Evolutionary conservation across 257 asterid genomes (phyloP).

Genomic region (Solanum corneliomulleri): DNA sequence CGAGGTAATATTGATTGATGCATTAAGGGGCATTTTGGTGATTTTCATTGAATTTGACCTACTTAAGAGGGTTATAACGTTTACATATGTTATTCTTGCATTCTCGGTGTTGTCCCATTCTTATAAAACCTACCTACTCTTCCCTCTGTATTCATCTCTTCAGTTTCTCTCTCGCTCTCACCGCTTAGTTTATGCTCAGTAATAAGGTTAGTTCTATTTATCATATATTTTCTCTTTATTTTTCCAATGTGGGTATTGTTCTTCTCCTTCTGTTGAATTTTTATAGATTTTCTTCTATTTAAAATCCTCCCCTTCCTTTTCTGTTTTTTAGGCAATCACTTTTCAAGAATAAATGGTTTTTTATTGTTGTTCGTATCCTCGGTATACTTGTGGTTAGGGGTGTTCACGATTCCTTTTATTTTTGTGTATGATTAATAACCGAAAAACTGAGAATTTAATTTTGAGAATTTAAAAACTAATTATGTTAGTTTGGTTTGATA

Average conservation of each 20-base stretch:
- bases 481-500: too few relatives aligned
- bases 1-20: too few relatives aligned
- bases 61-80: too few relatives aligned
- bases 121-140: too few relatives aligned
- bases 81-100: background rate
- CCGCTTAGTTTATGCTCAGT: background rate
- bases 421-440: too few relatives aligned
- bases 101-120: background rate
- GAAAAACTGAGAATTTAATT: too few relatives aligned
- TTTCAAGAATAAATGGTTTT: background rate
- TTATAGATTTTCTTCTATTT: background rate
- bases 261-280: background rate
- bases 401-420: too few relatives aligned
- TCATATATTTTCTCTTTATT: background rate
- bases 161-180: background rate
- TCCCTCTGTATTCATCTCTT: background rate
- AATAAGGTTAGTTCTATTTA: background rate
- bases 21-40: too few relatives aligned
- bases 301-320: too few relatives aligned
- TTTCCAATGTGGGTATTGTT: background rate
- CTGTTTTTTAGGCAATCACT: background rate
- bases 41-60: too few relatives aligned
- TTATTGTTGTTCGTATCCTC: background rate
- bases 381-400: too few relatives aligned
- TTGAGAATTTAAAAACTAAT: too few relatives aligned